Percentiles rank a stretch among this genome's conserved stretches.
Evolutionary conservation across 352 stramenopile species (phyloP).

Genomic region (Salisapilia sapeloensis): DNA sequence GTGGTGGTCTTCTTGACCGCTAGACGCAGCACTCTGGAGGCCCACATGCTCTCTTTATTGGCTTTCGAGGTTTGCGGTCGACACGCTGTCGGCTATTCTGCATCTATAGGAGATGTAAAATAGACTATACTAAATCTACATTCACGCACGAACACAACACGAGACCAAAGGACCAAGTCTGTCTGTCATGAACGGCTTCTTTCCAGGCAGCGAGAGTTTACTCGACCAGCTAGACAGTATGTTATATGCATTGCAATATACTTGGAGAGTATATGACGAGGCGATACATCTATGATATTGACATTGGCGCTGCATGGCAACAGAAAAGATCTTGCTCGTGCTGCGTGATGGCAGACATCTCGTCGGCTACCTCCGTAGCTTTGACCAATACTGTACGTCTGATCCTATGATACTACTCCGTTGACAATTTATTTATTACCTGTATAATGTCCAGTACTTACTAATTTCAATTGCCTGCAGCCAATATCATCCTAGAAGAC

Average conservation of each 20-base stretch:
- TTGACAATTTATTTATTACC: neutral
- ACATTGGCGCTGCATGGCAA: neutral
- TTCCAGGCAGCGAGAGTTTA: constrained; percentile 68
- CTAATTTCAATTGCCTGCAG: constrained; percentile 10
- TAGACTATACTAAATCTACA: too few relatives aligned
- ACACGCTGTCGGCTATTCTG: too few relatives aligned
- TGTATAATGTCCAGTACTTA: neutral
- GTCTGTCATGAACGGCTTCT: constrained; percentile 42
- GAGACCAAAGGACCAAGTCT: constrained; percentile 2
- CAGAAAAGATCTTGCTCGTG: constrained; percentile 85
- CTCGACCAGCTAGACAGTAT: constrained; percentile 74
- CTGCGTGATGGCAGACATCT: constrained; percentile 92
- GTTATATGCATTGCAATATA: too few relatives aligned
- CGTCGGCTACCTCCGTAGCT: constrained; percentile 79
- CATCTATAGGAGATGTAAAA: too few relatives aligned
- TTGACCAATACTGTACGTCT: constrained; percentile 72
- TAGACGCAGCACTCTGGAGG: constrained; percentile 67
- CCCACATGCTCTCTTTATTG: constrained; percentile 40
- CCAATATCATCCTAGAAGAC: constrained; percentile 95
- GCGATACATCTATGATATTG: constrained; percentile 1
- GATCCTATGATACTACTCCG: neutral
- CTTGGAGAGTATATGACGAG: neutral
- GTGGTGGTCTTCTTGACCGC: constrained; percentile 78
- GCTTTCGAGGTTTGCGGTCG: constrained; percentile 2
- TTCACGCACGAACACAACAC: neutral